A percentile compares a stretch with the other conserved stretches of the same genome.
Conservation (phyloP, 1,284 basidiomycete species). For the Mycena citricolor region DNA sequence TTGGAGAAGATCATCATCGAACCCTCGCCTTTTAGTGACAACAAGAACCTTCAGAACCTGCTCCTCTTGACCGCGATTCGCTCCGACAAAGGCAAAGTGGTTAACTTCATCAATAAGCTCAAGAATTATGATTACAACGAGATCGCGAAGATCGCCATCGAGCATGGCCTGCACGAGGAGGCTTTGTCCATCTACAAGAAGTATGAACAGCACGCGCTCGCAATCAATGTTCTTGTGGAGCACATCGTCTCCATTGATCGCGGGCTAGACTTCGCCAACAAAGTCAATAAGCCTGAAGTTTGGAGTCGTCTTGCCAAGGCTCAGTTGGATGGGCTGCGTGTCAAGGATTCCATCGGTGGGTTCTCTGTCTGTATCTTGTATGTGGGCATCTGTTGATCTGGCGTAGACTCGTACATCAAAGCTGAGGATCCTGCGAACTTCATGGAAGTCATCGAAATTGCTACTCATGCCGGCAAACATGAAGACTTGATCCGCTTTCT, state of each 20-base stretch:
- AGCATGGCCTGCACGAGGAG: slow-evolving; percentile 95
- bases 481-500: slow-evolving; percentile 97
- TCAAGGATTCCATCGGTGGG: slow-evolving; percentile 96
- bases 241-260: slow-evolving; percentile 98
- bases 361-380: slow-evolving; percentile 1
- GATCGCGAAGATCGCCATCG: slow-evolving; percentile 96
- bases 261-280: slow-evolving; percentile 94
- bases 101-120: slow-evolving; percentile 97
- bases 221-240: slow-evolving; percentile 97
- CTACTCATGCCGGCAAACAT: slow-evolving; percentile 94
- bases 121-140: slow-evolving; percentile 94
- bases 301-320: slow-evolving; percentile 98
- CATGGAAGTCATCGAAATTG: slow-evolving; percentile 95
- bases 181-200: slow-evolving; percentile 97
- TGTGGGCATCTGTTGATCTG: not conserved
- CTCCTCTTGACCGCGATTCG: slow-evolving; percentile 95
- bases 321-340: slow-evolving; percentile 97
- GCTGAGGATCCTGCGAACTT: slow-evolving; percentile 97
- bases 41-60: slow-evolving; percentile 93
- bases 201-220: slow-evolving; percentile 89
- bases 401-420: slow-evolving; percentile 96
- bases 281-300: slow-evolving; percentile 95
- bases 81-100: slow-evolving; percentile 98
- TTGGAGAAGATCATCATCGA: slow-evolving; percentile 99
- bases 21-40: slow-evolving; percentile 96